A percentile compares a stretch with the other conserved stretches of the same genome.
phyloP scores from a whole-genome alignment of 2,329 filamentous ascomycete species.

The Ascocoryne sarcoides region DNA sequence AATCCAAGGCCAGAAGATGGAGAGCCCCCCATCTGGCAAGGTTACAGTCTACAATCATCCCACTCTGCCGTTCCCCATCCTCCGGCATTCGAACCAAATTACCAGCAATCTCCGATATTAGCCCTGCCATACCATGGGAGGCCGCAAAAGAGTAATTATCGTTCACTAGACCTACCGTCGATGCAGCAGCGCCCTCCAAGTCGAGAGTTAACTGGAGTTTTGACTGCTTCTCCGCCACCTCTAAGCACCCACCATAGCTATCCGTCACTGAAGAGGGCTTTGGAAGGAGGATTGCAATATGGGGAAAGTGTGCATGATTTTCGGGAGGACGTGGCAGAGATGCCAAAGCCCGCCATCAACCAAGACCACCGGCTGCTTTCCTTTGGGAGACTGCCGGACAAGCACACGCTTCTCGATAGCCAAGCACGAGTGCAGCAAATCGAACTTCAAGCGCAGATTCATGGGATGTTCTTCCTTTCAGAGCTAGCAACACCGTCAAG shows the following conservation, averaged over 20 bases:
- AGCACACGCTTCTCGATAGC: constrained; percentile 40
- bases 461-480: constrained; percentile 84
- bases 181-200: constrained; percentile 17
- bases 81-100: constrained; percentile 22
- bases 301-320: constrained; percentile 23
- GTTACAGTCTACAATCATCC: constrained; percentile 24
- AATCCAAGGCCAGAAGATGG: constrained; percentile 28
- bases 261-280: constrained; percentile 27
- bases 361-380: constrained; percentile 29
- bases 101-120: constrained; percentile 15
- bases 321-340: constrained; percentile 25
- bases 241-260: constrained; percentile 27
- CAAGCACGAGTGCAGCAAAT: constrained; percentile 40
- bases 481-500: constrained; percentile 42
- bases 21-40: constrained; percentile 26
- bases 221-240: constrained; percentile 22
- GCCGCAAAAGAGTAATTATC: constrained; percentile 22
- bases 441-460: constrained; percentile 58
- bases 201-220: constrained; percentile 16
- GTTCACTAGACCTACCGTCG: constrained; percentile 26
- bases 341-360: constrained; percentile 25
- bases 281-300: constrained; percentile 15
- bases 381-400: constrained; percentile 29
- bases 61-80: constrained; percentile 11
- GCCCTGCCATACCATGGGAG: constrained; percentile 21